Conservation (phyloP, 2,329 filamentous ascomycete genomes). For the Aspergillus caelatus region DNA sequence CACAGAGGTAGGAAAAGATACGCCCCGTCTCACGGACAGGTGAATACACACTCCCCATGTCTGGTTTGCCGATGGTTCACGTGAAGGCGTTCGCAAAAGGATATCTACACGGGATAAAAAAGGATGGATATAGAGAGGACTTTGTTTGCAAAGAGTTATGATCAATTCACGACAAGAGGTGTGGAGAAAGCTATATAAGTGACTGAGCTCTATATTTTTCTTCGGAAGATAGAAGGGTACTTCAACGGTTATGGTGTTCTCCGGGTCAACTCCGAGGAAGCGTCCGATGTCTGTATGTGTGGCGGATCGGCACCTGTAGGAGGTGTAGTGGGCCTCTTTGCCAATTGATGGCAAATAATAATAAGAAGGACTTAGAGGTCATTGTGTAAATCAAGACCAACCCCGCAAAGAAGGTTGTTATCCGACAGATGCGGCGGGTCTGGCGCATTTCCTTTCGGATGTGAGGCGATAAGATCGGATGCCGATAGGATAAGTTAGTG, state of each 20-base stretch:
- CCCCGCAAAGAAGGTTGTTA: conserved; percentile 11
- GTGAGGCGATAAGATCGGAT: conserved; percentile 4
- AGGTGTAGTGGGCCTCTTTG: neutral
- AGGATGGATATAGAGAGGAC: conserved; percentile 8
- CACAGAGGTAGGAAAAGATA: conserved; percentile 40
- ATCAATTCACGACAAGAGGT: neutral
- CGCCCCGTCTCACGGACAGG: conserved; percentile 39
- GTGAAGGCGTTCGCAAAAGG: neutral
- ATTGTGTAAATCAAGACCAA: conserved; percentile 7
- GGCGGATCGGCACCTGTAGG: conserved; percentile 12
- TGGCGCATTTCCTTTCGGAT: neutral
- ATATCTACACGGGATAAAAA: conserved; percentile 6
- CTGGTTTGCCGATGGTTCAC: neutral
- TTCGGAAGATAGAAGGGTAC: conserved; percentile 1
- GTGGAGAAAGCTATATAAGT: neutral
- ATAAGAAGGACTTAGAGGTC: neutral
- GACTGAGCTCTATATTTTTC: neutral
- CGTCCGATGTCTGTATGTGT: conserved; percentile 14
- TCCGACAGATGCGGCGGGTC: conserved; percentile 3
- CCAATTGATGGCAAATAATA: conserved; percentile 9
- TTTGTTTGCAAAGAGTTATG: conserved; percentile 7
- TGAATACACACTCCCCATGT: conserved; percentile 30
- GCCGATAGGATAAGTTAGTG: neutral
- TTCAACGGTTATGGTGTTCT: conserved; percentile 1
- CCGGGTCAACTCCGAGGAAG: conserved; percentile 19